phyloP scores from a whole-genome alignment of 805 yeast genomes.

The Saturnispora besseyi region DNA sequence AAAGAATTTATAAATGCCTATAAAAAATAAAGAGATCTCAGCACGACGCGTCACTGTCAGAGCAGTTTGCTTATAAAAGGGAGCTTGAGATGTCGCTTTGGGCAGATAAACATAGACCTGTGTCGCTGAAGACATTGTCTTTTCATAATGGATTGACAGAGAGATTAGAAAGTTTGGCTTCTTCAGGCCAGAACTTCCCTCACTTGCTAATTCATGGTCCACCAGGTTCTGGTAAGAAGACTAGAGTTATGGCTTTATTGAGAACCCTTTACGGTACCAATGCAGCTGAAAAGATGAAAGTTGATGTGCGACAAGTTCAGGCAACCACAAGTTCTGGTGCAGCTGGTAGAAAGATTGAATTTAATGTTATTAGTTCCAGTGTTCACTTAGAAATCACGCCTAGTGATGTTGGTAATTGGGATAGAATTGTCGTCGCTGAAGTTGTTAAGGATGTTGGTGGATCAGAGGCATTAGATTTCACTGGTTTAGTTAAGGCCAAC shows the following conservation, averaged over 20 bases:
- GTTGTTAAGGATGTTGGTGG: slow-evolving; percentile 89
- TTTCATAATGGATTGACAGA: slow-evolving; percentile 60
- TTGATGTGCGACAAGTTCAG: slow-evolving; percentile 55
- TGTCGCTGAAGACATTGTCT: slow-evolving; percentile 48
- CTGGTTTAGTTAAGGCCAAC: slow-evolving; percentile 29
- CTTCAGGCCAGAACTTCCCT: slow-evolving; percentile 74
- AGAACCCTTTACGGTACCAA: slow-evolving; percentile 75
- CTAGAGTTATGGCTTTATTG: slow-evolving; percentile 75
- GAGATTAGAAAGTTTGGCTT: slow-evolving; percentile 40
- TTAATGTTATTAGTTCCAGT: slow-evolving; percentile 87
- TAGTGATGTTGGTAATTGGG: slow-evolving; percentile 92
- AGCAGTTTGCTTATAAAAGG: not conserved
- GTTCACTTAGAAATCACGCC: slow-evolving; percentile 94
- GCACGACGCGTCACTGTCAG: not conserved
- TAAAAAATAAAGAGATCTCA: not conserved
- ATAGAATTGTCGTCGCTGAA: slow-evolving; percentile 91
- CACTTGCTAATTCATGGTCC: slow-evolving; percentile 92
- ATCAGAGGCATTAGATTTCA: slow-evolving; percentile 86
- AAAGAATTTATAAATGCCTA: not conserved
- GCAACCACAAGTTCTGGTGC: slow-evolving; percentile 52
- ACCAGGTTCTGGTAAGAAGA: slow-evolving; percentile 94
- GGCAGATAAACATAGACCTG: slow-evolving; percentile 94
- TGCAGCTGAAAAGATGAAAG: slow-evolving; percentile 67
- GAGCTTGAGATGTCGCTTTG: slow-evolving; percentile 66
- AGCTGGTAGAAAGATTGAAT: slow-evolving; percentile 71